A percentile compares a stretch with the other conserved stretches of the same genome.
Evolutionary conservation across 306 rosid genomes (phyloP).

Genomic region (Dryas octopetala): DNA sequence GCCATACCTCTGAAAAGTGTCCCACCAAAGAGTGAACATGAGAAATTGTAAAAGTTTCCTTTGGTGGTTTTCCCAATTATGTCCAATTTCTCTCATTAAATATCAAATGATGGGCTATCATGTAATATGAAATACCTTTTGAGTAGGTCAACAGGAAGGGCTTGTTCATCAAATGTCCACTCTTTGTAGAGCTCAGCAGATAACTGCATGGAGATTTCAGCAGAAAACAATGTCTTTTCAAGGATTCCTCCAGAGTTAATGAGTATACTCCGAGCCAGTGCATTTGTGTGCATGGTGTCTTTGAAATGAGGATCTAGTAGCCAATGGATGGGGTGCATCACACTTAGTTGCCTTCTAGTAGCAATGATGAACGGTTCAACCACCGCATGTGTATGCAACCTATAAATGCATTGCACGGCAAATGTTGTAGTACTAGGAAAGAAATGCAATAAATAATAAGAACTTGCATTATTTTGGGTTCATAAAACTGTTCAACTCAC

Average conservation of each 20-base stretch:
- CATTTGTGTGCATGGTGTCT: slow-evolving; percentile 70
- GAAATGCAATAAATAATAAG: background rate
- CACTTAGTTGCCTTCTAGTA: slow-evolving; percentile 69
- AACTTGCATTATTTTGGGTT: background rate
- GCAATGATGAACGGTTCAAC: slow-evolving; percentile 86
- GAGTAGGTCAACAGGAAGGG: slow-evolving; percentile 74
- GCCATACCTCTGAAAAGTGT: slow-evolving; percentile 61
- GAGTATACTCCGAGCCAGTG: slow-evolving; percentile 48
- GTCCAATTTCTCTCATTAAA: background rate
- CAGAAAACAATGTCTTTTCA: slow-evolving; percentile 55
- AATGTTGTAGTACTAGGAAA: background rate
- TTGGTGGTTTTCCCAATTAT: background rate
- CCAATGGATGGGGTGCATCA: slow-evolving; percentile 67
- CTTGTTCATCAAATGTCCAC: slow-evolving; percentile 70
- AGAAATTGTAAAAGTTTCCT: background rate
- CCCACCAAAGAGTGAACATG: background rate
- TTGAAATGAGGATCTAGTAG: slow-evolving; percentile 70
- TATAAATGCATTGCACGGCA: slow-evolving; percentile 21
- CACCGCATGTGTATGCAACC: slow-evolving; percentile 74
- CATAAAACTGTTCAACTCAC: slow-evolving; percentile 42
- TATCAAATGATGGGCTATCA: background rate
- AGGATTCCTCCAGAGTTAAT: slow-evolving; percentile 61
- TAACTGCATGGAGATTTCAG: slow-evolving; percentile 63
- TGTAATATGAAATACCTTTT: slow-evolving; percentile 45
- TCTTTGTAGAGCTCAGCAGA: slow-evolving; percentile 61